Evolutionary conservation across 768 basidiomycete genomes (phyloP), one percentile per base, ranked within the genome.

Genomic region (Mycena epipterygia): DNA sequence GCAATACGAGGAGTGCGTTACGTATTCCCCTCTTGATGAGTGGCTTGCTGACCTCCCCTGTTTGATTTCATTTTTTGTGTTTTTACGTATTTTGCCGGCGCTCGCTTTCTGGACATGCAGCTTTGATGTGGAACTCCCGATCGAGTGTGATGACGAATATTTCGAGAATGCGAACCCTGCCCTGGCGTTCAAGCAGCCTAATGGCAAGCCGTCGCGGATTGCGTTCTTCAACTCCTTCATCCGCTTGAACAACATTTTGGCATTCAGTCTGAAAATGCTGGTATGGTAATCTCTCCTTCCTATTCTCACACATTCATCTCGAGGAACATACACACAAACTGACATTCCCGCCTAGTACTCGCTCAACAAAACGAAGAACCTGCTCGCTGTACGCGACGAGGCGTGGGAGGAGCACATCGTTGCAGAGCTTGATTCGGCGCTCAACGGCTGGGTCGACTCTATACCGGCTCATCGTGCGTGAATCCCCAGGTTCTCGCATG

Each of bases 1-100:
- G 9, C 86, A 88, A 53, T 89, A 90, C 49, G 89, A 89, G 70
- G 90, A 90, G 84, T 87, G 61, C 30, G 88, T n/a, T n/a, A n/a
- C n/a, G n/a, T n/a, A n/a, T 49, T 33, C 25, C 29, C 66, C 12
- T 12, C 21, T 7, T 56, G 2, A 16, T 19, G 9, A 14, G 3
- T 14, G 5, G 13, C 29, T 52, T 17, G 2, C n/a, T 13, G n/a
- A n/a, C n/a, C 39, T n/a, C n/a, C n/a, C n/a, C n/a, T n/a, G n/a
- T n/a, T n/a, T n/a, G n/a, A n/a, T n/a, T n/a, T n/a, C n/a, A n/a
- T n/a, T n/a, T n/a, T n/a, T n/a, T n/a, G n/a, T n/a, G n/a, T n/a
- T n/a, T n/a, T n/a, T n/a, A n/a, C n/a, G n/a, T 17, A 25, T 14
- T 39, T 56, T 1, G 21, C 2, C 25, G 21, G 19, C 16, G 23